A percentile compares a stretch with the other conserved stretches of the same genome.
Evolutionary conservation across 345 rosid species (phyloP).

Genomic region (Populus deltoides): DNA sequence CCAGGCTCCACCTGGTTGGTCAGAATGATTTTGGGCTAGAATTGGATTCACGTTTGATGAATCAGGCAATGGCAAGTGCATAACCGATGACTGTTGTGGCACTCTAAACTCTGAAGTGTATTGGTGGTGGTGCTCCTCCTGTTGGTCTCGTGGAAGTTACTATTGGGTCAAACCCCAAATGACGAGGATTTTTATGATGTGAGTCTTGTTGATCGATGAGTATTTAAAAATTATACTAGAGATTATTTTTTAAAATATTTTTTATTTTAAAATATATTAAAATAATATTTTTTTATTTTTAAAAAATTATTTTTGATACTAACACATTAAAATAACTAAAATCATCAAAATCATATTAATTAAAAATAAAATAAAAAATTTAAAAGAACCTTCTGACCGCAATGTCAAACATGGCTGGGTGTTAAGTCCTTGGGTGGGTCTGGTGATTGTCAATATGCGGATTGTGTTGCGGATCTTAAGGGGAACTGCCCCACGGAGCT

Average conservation of each 20-base stretch:
- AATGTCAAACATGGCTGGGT: slow-evolving; percentile 20
- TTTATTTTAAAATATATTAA: too few species aligned
- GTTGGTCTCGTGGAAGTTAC: slow-evolving; percentile 73
- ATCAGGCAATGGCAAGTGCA: slow-evolving; percentile 62
- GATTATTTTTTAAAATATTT: slow-evolving; percentile 28
- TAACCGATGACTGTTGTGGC: slow-evolving; percentile 84
- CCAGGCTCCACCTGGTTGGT: slow-evolving; percentile 73
- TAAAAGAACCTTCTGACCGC: too few species aligned
- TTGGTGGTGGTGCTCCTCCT: slow-evolving; percentile 76
- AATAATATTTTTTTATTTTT: too few species aligned
- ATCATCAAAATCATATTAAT: too few species aligned
- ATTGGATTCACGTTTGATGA: slow-evolving; percentile 75
- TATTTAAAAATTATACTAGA: too few species aligned
- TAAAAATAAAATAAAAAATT: too few species aligned
- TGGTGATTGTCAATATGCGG: slow-evolving; percentile 77
- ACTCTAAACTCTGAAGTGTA: slow-evolving; percentile 50
- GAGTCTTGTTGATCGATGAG: slow-evolving; percentile 89
- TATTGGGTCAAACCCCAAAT: slow-evolving; percentile 28
- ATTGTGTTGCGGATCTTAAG: slow-evolving; percentile 70
- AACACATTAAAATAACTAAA: too few species aligned
- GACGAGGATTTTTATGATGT: slow-evolving; percentile 84
- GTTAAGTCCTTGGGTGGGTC: slow-evolving; percentile 58
- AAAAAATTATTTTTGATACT: too few species aligned
- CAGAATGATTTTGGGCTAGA: slow-evolving; percentile 87
- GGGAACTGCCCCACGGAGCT: slow-evolving; percentile 62